These are phyloP conservation scores for Ophiostoma tasmaniense DNA, from an alignment of 2,329 filamentous ascomycete genomes.

Conservation along the genomic window DNA sequence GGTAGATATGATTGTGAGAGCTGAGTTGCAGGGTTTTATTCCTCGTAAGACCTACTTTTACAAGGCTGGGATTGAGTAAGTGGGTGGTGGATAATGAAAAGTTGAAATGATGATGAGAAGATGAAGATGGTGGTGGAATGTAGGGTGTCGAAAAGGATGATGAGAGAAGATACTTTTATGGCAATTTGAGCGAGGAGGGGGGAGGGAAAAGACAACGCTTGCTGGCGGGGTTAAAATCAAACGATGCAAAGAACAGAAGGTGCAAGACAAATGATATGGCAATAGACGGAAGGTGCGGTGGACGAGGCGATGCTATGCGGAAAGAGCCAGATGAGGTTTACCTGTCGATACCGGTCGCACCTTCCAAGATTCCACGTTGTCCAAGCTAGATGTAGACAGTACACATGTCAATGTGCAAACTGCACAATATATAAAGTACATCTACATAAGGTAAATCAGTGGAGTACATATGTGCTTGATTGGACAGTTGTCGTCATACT, in stretches of 20 bases:
- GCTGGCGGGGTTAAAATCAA: not conserved
- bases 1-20: not conserved
- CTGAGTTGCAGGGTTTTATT: not conserved
- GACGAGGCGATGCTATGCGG: not conserved
- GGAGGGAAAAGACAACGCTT: not conserved
- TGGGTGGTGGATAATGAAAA: not conserved
- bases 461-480: not conserved
- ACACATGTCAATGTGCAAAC: not conserved
- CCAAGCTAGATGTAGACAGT: not conserved
- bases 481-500: constrained; percentile 8
- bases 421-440: not conserved
- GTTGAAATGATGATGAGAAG: not conserved
- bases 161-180: not conserved
- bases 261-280: not conserved
- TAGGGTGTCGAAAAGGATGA: not conserved
- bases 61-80: not conserved
- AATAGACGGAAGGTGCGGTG: not conserved
- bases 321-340: not conserved
- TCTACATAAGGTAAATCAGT: not conserved
- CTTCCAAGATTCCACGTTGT: not conserved
- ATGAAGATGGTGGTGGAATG: not conserved
- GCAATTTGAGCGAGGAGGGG: not conserved
- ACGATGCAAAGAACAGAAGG: not conserved
- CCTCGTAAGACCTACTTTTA: not conserved
- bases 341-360: constrained; percentile 1